phyloP scores from a whole-genome alignment of 179 eudicot species.

The Gypsophila paniculata region DNA sequence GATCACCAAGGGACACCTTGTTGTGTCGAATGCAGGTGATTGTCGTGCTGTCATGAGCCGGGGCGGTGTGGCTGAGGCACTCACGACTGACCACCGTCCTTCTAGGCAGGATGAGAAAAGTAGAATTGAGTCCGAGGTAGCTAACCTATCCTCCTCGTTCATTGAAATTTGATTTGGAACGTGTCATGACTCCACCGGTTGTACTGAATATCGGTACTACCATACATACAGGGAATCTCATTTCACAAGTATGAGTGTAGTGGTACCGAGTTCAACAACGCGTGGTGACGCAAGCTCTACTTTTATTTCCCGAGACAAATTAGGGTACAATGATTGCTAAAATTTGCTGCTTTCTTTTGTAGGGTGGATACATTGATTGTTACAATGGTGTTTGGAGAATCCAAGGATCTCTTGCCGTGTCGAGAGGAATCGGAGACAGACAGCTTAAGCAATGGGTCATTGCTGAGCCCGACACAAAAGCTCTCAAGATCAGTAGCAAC shows the following conservation, averaged over 20 bases:
- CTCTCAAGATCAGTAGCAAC: constrained; percentile 40
- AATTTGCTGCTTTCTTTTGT: constrained; percentile 12
- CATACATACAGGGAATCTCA: too few species aligned
- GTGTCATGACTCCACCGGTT: not conserved
- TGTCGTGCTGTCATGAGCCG: constrained; percentile 86
- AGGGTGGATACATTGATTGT: constrained; percentile 83
- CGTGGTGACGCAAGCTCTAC: not conserved
- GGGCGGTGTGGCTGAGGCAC: constrained; percentile 66
- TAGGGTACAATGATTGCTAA: not conserved
- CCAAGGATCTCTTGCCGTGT: constrained; percentile 81
- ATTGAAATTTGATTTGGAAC: not conserved
- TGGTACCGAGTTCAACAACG: too few species aligned
- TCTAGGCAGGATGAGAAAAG: constrained; percentile 71
- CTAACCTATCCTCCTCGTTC: constrained; percentile 17
- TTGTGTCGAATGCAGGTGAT: constrained; percentile 89
- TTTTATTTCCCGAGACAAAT: not conserved
- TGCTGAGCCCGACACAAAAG: constrained; percentile 70
- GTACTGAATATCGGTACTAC: too few species aligned
- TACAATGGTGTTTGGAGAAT: constrained; percentile 81
- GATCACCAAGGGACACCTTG: constrained; percentile 52
- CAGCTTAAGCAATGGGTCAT: constrained; percentile 88
- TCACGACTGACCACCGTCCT: constrained; percentile 80
- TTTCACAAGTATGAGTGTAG: too few species aligned
- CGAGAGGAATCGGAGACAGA: constrained; percentile 77
- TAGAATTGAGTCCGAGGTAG: constrained; percentile 65